Evolutionary conservation across 1,284 basidiomycete species (phyloP), one percentile per base, ranked within the genome.

Genomic region (Trichosporon asahii): DNA sequence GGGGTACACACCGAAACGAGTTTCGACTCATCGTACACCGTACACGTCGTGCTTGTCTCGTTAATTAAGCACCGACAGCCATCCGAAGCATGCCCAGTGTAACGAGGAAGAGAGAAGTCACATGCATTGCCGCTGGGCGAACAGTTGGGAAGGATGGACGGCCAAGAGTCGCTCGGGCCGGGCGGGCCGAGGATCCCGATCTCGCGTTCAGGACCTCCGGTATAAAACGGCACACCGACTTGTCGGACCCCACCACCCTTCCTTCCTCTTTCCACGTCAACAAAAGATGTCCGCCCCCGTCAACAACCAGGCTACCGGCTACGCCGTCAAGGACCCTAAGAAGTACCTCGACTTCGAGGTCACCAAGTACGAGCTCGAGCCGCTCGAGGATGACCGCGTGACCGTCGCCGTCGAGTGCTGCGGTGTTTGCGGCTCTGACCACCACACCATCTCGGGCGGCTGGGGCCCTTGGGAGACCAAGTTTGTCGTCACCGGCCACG

Each of bases 351-450:
- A 84, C 79, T 84, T 84, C 72, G 72, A 83, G 74, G 68, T 94
- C 87, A 92, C 72, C 66, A 77, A 90, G 86, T 78, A 88, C 74
- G 92, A 89, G 87, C 86, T 88, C 78, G 82, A 83, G 77, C 90
- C 89, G 83, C 79, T 86, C 46, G 91, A 91, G 80, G 86, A 88
- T 65, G 77, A 83, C 73, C 81, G 87, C 60, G 83, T 90, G 8
- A 90, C 91, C 67, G 87, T 93, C 69, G 93, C 93, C 86, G 91
- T 94, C 70, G 91, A 92, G 72, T 77, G 75, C 74, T 83, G 81
- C 67, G 82, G 82, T 69, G 81, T 82, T 25, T 82, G 82, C 64
- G 78, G 79, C 44, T 76, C 74, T 71, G 80, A 82, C 75, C 79
- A 80, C 75, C 82, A 83, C 76, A 83, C 82, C 66, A 79, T 83